phyloP scores from a whole-genome alignment of 768 basidiomycete genomes.

The Cyclocybe aegerita region DNA sequence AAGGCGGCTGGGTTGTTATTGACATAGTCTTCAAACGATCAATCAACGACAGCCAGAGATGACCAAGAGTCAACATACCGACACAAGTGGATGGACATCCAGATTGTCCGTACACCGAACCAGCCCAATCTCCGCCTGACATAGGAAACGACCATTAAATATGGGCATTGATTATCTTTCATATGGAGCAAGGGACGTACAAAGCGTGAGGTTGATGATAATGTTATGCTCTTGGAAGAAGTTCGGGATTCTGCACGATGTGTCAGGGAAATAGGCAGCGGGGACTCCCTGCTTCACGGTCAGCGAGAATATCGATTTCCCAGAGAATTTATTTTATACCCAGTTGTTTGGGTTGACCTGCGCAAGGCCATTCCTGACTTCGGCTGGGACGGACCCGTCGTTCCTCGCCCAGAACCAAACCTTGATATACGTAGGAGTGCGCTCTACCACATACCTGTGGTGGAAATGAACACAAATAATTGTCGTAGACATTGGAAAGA shows the following conservation, averaged over 20 bases:
- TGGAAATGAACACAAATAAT: background rate
- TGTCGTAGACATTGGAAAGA: background rate
- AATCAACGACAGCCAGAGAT: background rate
- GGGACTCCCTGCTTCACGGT: slow-evolving; percentile 47
- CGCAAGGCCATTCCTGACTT: slow-evolving; percentile 39
- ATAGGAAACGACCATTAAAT: background rate
- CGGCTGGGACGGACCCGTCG: slow-evolving; percentile 42
- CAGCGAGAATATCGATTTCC: background rate
- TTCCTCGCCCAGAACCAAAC: slow-evolving; percentile 75
- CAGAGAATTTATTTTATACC: slow-evolving; percentile 32
- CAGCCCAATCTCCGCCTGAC: slow-evolving; percentile 57
- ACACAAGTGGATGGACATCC: slow-evolving; percentile 55
- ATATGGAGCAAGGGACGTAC: slow-evolving; percentile 19
- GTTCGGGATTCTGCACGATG: slow-evolving; percentile 52
- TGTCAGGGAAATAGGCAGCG: slow-evolving; percentile 58
- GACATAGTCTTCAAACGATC: slow-evolving; percentile 44
- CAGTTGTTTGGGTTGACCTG: slow-evolving; percentile 49
- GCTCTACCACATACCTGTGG: slow-evolving; percentile 61
- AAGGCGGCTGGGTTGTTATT: slow-evolving; percentile 62
- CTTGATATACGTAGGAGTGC: slow-evolving; percentile 53
- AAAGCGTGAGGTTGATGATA: slow-evolving; percentile 53
- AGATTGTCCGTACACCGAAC: slow-evolving; percentile 38
- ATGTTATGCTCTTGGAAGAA: slow-evolving; percentile 61
- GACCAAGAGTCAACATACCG: slow-evolving; percentile 30
- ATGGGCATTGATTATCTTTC: background rate